These are phyloP conservation scores for Aureobasidium sp. DNA, from an alignment of 2,329 filamentous ascomycete species.

Conservation along the genomic window DNA sequence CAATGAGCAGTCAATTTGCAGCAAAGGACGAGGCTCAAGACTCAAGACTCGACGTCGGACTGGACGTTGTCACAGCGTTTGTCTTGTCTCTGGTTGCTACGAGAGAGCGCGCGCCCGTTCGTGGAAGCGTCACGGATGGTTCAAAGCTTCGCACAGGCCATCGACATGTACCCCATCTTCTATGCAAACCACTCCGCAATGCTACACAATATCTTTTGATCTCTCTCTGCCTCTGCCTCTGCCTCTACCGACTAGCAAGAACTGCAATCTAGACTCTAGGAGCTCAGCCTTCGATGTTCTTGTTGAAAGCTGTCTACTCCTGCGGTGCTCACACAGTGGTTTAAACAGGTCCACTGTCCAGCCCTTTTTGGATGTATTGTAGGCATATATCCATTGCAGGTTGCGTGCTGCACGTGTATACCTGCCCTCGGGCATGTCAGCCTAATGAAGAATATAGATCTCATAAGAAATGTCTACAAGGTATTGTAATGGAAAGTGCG, in stretches of 20 bases:
- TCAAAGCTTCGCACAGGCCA: background rate
- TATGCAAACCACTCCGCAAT: background rate
- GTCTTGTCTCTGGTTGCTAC: background rate
- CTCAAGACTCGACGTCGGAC: background rate
- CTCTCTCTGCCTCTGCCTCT: too few relatives aligned
- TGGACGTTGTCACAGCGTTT: background rate
- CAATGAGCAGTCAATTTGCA: background rate
- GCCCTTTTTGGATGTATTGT: background rate
- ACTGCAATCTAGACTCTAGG: too few relatives aligned
- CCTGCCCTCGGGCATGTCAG: background rate
- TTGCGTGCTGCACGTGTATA: background rate
- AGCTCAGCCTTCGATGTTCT: background rate
- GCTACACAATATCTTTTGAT: background rate
- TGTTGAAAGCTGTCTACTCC: background rate
- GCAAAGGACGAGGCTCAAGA: background rate
- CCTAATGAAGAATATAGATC: too few relatives aligned
- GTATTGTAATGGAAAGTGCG: background rate
- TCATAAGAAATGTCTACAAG: too few relatives aligned
- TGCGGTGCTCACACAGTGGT: background rate
- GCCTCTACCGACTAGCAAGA: background rate
- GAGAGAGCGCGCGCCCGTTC: background rate
- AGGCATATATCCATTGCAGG: background rate
- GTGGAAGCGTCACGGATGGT: background rate
- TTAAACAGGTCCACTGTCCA: background rate
- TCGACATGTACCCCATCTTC: background rate